Evolutionary conservation across 768 basidiomycete species (phyloP), one percentile per base, ranked within the genome.

Genomic region (Lyophyllum decastes): DNA sequence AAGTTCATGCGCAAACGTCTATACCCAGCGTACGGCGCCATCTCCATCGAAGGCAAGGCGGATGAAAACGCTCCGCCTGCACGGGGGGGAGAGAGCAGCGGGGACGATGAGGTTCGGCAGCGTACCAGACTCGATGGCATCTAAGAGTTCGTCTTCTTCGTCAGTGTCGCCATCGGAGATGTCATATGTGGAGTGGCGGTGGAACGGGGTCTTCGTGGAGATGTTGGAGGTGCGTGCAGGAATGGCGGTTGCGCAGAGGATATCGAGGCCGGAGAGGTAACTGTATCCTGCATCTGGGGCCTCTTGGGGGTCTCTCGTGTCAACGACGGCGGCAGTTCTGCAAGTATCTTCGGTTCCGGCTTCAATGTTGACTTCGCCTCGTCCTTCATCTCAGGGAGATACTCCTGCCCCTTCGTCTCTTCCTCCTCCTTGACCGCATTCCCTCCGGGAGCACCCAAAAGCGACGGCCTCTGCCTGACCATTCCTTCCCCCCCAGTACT

Each of bases 61-160:
- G 30, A 10, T 30, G 30, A 30, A 30, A 30, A 81, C 55, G 41
- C 9, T n/a, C n/a, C n/a, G n/a, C 78, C 79, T 19, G 79, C 73
- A 17, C 81, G 56, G 35, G 14, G 78, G 79, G 22, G 80, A 73
- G n/a, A 93, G 78, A 11, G 82, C 78, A 25, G 87, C 80, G 49
- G 85, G 82, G 17, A 95, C 80, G 25, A 89, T 73, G 16, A 95
- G 77, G 65, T 89, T 92, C 4, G 92, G 90, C 0, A 95, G 73
- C 41, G 79, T 85, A 47, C 89, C 89, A 16, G 86, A 72, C 68
- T 98, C 95, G 66, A 98, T 95, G 27, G 96, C 95, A 70, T 98
- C 96, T 68, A 96, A 98, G 73, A 98, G 98, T 71, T 98, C 95
- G 72, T 98, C 96, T 66, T 95, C 90, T 43, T 92, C 90, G 64